Evolutionary conservation across 1,139 yeast genomes (phyloP), one percentile per base, ranked within the genome.

Genomic region (Spathaspora sp.): DNA sequence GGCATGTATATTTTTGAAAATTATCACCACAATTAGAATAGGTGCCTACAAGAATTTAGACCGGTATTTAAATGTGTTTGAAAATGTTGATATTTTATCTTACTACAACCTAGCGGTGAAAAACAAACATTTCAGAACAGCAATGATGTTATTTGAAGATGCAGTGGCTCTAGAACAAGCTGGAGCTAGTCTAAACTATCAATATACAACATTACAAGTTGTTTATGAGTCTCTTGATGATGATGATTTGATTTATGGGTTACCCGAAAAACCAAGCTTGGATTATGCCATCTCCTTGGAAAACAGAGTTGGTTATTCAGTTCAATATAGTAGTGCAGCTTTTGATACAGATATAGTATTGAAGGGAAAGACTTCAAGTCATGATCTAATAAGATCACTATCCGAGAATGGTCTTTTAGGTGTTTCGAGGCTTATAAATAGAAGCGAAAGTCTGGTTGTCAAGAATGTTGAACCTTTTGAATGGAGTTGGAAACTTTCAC

Each of bases 401-500:
- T 51, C 72, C 16, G 51, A 64, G 0, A 74, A 67, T 48, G 86
- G 86, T 0, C 60, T 78, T 50, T 60, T 70, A 43, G 85, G 86
- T 0, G 57, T 78, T 1, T 74, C 87, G 0, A 68, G 69, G 33
- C 48, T 70, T 26, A 59, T 67, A 10, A 59, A 64, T 38, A 60
- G 59, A 41, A 51, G 26, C 26, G 24, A 42, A 4, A 40, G 46
- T 25, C 33, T 39, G 4, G 27, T 34, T 7, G 25, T 38, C 6
- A 45, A 40, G 8, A 43, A 34, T 11, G 44, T 39, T 13, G 39
- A 37, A 29, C 23, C 43, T 4, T 48, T 46, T 7, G 53, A 47
- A 11, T 78, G 85, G 76, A 76, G 83, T 0, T 88, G 95, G 95
- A 85, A 84, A 57, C 64, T 88, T 34, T 78, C 74, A 45, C 74